Conservation (phyloP, 2,329 filamentous ascomycete genomes). For the Colletotrichum musicola region DNA sequence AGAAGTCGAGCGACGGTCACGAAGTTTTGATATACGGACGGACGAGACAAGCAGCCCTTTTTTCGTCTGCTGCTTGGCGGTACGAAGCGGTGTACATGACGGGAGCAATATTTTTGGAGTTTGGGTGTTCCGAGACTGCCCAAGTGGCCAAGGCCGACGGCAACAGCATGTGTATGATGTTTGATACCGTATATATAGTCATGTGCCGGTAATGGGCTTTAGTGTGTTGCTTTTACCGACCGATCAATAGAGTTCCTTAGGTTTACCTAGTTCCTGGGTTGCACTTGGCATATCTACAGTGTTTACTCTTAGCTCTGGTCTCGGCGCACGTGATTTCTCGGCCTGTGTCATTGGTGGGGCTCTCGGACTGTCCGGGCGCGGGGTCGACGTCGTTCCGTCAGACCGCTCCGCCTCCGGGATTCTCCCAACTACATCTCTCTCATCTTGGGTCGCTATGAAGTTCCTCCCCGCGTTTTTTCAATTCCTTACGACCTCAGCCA, state of each 20-base stretch:
- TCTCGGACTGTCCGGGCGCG: background rate
- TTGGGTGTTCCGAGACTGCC: slow-evolving; percentile 19
- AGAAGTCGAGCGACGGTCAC: background rate
- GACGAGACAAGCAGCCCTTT: slow-evolving; percentile 12
- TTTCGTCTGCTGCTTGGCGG: slow-evolving; percentile 14
- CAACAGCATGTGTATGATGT: slow-evolving; percentile 34
- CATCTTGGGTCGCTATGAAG: background rate
- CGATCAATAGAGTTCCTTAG: slow-evolving; percentile 19
- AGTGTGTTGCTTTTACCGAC: slow-evolving; percentile 13
- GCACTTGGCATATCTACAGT: background rate
- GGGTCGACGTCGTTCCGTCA: background rate
- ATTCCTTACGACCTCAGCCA: background rate
- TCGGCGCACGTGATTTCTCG: background rate
- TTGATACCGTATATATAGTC: slow-evolving; percentile 34
- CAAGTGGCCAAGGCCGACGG: slow-evolving; percentile 7
- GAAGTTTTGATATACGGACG: slow-evolving; percentile 14
- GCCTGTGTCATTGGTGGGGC: slow-evolving; percentile 8
- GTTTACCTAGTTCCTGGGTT: background rate
- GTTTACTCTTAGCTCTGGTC: background rate
- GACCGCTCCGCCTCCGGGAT: background rate
- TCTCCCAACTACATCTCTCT: background rate
- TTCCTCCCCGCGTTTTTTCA: background rate
- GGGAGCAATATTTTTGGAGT: slow-evolving; percentile 30
- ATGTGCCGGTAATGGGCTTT: slow-evolving; percentile 15
- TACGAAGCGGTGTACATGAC: slow-evolving; percentile 33